Conservation (phyloP, 108 stramenopile species). For the Fistulifera pelliculosa region DNA sequence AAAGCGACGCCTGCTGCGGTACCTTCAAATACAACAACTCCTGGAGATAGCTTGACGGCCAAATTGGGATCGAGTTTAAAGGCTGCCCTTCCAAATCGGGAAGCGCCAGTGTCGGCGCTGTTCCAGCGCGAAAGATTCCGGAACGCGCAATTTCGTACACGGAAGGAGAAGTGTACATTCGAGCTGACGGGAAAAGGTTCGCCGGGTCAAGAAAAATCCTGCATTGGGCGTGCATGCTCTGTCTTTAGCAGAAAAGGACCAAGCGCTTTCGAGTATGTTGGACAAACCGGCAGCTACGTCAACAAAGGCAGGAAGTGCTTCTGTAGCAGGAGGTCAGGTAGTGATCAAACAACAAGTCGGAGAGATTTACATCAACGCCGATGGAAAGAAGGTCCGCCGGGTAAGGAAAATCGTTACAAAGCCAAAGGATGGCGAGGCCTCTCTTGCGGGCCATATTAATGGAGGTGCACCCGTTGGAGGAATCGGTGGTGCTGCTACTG, state of each 20-base stretch:
- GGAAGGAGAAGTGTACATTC: constrained; percentile 25
- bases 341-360: constrained; percentile 11
- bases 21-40: no score
- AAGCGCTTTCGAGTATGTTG: not conserved
- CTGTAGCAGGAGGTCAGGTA: not conserved
- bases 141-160: not conserved
- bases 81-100: no score
- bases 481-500: constrained; percentile 24
- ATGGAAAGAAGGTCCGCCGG: constrained; percentile 41
- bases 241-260: not conserved
- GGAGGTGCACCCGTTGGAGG: not conserved
- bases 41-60: no score
- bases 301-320: not conserved
- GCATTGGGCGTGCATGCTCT: constrained; percentile 3
- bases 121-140: no score
- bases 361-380: constrained; percentile 35
- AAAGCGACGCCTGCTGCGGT: not conserved
- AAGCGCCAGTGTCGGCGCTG: no score
- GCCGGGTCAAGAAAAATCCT: constrained; percentile 12
- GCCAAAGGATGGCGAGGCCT: not conserved
- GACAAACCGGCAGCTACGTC: not conserved
- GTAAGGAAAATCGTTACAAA: constrained; percentile 6
- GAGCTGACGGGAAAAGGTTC: constrained; percentile 18
- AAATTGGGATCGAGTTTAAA: no score
- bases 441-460: not conserved